Base-by-base conservation (phyloP, 2,329 filamentous ascomycete species). In the Epichloe uncinata region DNA sequence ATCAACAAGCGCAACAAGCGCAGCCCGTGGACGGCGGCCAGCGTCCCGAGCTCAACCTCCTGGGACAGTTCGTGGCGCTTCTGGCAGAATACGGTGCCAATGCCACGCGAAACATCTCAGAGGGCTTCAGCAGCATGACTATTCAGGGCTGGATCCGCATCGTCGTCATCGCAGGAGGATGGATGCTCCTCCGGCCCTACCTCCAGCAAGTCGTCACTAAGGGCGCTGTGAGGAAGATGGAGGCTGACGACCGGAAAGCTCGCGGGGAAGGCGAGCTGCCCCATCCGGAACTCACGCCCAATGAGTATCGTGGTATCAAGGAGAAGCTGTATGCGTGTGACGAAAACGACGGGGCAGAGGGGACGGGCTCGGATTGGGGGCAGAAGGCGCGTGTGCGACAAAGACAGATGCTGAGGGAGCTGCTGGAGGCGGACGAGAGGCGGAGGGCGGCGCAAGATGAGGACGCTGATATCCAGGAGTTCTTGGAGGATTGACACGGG, bases 381-480 rank as follows among this genome's bases (percentile, higher is more conserved):
- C 79, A 81, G 67, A 84, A 80, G 69, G 82, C 84, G 9, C 72
- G 82, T 55, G 76, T 79, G 63, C 75, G 84, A 57, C 83, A 87
- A 69, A 75, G 82, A 60, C 74, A 77, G 56, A 74, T 84, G 64
- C 69, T 85, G 53, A 81, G 80, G 71, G 76, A 80, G 60, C 62
- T 84, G 59, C 65, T 86, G 53, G 80, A 81, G 58, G 75, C 73
- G 56, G 82, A 85, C 67, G 71, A 77, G 67, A 66, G 78, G 57
- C 70, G 74, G 56, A 73, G 79, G 58, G 63, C 69, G 46, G 80
- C 82, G 57, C 78, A 82, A 51, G 74, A 85, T 56, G 79, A 84
- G 53, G 83, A 87, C 63, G 84, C 85, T 67, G 84, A 89, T 63
- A 84, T 90, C 57, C 77, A 81, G 61, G 82, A 89, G 66, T 79